phyloP scores from a whole-genome alignment of 768 basidiomycete species.

The Panus rudis region DNA sequence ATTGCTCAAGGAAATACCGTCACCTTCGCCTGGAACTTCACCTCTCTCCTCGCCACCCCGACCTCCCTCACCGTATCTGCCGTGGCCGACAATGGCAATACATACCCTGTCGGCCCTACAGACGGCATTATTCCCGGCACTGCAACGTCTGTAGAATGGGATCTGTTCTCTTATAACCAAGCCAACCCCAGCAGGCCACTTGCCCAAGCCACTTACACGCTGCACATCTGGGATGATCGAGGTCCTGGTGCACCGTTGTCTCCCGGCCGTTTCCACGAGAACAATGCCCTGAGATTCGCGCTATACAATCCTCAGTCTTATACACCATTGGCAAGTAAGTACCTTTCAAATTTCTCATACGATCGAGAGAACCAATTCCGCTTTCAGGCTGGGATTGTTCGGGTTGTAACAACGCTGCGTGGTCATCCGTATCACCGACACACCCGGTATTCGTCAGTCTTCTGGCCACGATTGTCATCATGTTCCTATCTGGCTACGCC shows the following conservation, averaged over 20 bases:
- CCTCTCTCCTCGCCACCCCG: conserved; percentile 62
- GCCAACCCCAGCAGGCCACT: conserved; percentile 56
- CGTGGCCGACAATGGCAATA: conserved; percentile 79
- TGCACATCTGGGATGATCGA: conserved; percentile 77
- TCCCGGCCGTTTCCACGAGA: conserved; percentile 63
- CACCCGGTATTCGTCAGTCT: conserved; percentile 54
- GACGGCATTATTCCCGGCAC: conserved; percentile 65
- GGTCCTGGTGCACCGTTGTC: conserved; percentile 54
- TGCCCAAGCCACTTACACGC: conserved; percentile 67
- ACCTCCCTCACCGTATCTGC: conserved; percentile 75
- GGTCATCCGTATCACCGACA: conserved; percentile 26
- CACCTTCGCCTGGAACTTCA: conserved; percentile 91
- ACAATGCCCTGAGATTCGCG: conserved; percentile 70
- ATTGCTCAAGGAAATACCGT: conserved; percentile 66
- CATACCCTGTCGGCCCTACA: conserved; percentile 80
- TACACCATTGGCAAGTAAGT: conserved; percentile 49
- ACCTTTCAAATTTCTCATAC: neutral
- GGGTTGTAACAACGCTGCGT: conserved; percentile 37
- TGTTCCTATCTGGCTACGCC: conserved; percentile 60
- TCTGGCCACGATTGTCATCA: conserved; percentile 49
- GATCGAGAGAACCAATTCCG: neutral
- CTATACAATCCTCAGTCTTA: conserved; percentile 75
- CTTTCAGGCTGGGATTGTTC: conserved; percentile 49
- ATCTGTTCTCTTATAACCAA: conserved; percentile 68
- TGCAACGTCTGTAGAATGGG: conserved; percentile 73